Percentiles rank a stretch among this genome's conserved stretches.
These are phyloP conservation scores for Funneliformis caledonium DNA, from an alignment of 371 early-diverging fungal genomes.

Conservation along the genomic window DNA sequence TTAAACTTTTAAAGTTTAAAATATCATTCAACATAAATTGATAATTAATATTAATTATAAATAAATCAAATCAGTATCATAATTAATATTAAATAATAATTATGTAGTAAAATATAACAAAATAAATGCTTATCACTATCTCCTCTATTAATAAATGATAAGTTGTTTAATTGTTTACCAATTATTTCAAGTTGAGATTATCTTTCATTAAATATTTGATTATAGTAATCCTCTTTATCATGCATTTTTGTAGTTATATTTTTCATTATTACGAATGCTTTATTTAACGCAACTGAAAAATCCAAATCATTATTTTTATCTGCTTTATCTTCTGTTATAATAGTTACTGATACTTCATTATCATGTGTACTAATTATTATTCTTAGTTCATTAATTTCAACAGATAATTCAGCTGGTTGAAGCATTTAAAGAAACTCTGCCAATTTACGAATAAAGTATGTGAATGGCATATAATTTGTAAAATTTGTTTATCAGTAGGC, in stretches of 20 bases:
- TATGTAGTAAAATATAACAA: too few species aligned
- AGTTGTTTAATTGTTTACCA: not conserved
- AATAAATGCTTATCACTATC: too few species aligned
- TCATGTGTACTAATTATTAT: not conserved
- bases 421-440: not conserved
- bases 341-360: not conserved
- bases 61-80: not conserved
- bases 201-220: not conserved
- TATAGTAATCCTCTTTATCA: not conserved
- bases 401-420: not conserved
- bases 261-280: not conserved
- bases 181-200: not conserved
- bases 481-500: not conserved
- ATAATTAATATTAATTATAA: not conserved
- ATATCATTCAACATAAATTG: not conserved
- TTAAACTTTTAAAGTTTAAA: not conserved
- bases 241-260: not conserved
- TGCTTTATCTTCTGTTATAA: not conserved
- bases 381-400: not conserved
- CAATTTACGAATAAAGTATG: not conserved
- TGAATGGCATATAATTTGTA: not conserved
- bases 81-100: not conserved
- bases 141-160: not conserved
- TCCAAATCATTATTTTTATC: not conserved
- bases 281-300: not conserved